These are phyloP conservation scores for Hypericum androsaemum DNA, from an alignment of 345 rosid genomes.

Conservation along the genomic window DNA sequence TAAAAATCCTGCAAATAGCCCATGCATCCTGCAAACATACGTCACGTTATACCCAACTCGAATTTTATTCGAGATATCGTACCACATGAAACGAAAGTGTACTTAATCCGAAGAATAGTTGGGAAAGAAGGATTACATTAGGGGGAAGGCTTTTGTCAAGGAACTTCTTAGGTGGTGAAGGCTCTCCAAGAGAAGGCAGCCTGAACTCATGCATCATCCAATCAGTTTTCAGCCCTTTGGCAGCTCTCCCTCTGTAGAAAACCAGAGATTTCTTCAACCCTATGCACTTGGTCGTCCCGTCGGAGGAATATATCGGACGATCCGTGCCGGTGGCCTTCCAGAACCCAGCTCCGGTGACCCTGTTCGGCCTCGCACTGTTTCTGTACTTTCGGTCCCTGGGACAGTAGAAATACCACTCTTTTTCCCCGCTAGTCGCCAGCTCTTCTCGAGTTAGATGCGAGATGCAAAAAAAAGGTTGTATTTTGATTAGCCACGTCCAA, in stretches of 20 bases:
- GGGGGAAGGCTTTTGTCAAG: constrained; percentile 55
- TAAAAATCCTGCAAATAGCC: constrained; percentile 97
- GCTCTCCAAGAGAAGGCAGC: constrained; percentile 55
- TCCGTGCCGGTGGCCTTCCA: constrained; percentile 99
- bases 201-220: constrained; percentile 99
- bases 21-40: constrained; percentile 54
- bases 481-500: too few relatives aligned
- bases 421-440: constrained; percentile 66
- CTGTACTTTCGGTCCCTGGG: constrained; percentile 88
- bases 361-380: constrained; percentile 80
- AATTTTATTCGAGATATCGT: too few relatives aligned
- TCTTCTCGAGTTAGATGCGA: constrained; percentile 23
- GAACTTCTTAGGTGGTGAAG: constrained; percentile 41
- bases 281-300: constrained; percentile 52
- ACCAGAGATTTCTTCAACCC: constrained; percentile 91
- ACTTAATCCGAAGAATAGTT: neutral
- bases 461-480: neutral
- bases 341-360: constrained; percentile 91
- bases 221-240: constrained; percentile 84
- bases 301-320: constrained; percentile 81
- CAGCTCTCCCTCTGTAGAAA: constrained; percentile 88
- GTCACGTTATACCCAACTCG: neutral
- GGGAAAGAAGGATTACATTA: constrained; percentile 27
- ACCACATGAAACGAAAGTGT: neutral
- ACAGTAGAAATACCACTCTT: constrained; percentile 92